Evolutionary conservation across 2,329 filamentous ascomycete genomes (phyloP), one percentile per base, ranked within the genome.

Genomic region (Talaromyces sp.): DNA sequence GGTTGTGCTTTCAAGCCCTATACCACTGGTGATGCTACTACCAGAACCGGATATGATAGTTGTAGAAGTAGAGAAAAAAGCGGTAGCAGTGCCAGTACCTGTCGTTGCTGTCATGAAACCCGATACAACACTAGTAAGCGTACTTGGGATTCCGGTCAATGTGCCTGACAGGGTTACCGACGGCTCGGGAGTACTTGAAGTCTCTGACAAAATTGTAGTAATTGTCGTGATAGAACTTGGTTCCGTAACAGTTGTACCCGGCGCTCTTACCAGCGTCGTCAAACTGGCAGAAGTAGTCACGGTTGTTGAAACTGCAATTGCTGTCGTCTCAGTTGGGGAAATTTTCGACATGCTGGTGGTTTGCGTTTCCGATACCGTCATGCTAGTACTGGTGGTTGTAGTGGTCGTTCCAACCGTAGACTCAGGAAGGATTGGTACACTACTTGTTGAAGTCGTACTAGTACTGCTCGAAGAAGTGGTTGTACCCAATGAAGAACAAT

Each of bases 401-500:
- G 35, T 46, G 11, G 31, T 55, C 5, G 61, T 42, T n/a, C 40
- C 33, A 25, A 11, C 39, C 1, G 57, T 60, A 1, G 52, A 55
- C 16, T 58, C 62, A 35, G 44, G 48, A 44, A 55, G 59, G 5
- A 57, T 16, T 12, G 61, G 61, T 23, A 44, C 44, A 21, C 48
- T 63, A 4, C 21, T 58, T 3, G 63, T 52, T 42, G 44, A 52
- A n/a, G 44, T 61, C 3, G 44, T 46, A 37, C 23, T 61, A 8
- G 58, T 18, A 44, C 35, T 46, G 18, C 40, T 37, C 5, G 63
- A 58, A 0, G 44, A 23, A 8, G 63, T 59, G 1, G 40, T 44
- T 7, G 28, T 23, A 16, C 37, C 54, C 31, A 61, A 44, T 18
- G 50, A 23, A 7, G 44, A 42, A 54, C 65, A 66, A 40, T 64